These are phyloP conservation scores for Pseudozyma flocculosa DNA, from an alignment of 1,284 basidiomycete genomes.

Conservation along the genomic window DNA sequence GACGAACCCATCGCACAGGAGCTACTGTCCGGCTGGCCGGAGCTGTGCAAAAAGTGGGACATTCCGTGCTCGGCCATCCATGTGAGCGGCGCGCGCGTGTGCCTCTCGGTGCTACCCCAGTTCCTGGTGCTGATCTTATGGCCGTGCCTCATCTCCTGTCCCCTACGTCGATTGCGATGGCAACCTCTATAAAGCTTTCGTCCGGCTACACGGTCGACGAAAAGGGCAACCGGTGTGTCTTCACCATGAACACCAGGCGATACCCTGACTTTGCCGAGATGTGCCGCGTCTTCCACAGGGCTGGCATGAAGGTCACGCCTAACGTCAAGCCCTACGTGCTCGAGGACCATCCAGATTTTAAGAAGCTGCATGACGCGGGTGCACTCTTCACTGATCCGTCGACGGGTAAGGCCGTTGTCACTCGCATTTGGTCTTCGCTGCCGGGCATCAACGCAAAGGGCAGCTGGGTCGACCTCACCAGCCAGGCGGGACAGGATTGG, in stretches of 20 bases:
- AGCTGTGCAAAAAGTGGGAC: constrained; percentile 59
- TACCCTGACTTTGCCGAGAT: constrained; percentile 61
- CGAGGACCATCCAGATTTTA: constrained; percentile 56
- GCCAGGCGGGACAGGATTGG: constrained; percentile 58
- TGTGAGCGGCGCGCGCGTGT: neutral
- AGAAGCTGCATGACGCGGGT: constrained; percentile 51
- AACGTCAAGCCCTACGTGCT: constrained; percentile 59
- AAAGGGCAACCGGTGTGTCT: constrained; percentile 59
- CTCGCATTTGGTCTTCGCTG: constrained; percentile 60
- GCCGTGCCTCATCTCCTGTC: too few species aligned
- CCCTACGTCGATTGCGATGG: too few species aligned
- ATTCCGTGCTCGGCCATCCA: constrained; percentile 58
- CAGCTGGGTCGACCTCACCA: constrained; percentile 61
- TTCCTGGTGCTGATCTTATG: too few species aligned
- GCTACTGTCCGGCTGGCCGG: constrained; percentile 59
- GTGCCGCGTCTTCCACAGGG: constrained; percentile 58
- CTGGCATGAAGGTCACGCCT: constrained; percentile 60
- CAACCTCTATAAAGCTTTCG: too few species aligned
- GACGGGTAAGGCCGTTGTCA: constrained; percentile 55
- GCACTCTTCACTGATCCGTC: constrained; percentile 58
- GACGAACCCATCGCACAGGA: constrained; percentile 60
- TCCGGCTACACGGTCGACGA: constrained; percentile 60
- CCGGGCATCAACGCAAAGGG: constrained; percentile 59
- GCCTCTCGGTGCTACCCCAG: too few species aligned
- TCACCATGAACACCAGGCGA: constrained; percentile 59